Conservation (phyloP, 2,329 filamentous ascomycete genomes). For the Aotearoamyces nothofagi region DNA sequence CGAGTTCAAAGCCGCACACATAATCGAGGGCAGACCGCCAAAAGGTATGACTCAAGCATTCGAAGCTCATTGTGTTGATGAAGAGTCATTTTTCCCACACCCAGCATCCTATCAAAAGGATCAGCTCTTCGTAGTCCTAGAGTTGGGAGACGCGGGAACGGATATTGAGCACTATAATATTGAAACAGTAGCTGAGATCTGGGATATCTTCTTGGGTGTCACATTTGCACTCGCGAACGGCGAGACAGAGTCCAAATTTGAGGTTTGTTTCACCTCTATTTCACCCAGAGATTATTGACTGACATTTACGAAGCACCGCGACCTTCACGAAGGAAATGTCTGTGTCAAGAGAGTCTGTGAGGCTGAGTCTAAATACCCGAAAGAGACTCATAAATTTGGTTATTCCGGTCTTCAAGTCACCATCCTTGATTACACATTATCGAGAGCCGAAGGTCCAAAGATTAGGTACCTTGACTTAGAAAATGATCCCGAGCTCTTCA, state of each 20-base stretch:
- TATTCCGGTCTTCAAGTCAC: conserved; percentile 47
- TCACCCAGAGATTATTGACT: neutral
- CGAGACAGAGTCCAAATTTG: conserved; percentile 41
- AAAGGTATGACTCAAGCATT: conserved; percentile 42
- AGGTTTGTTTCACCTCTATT: conserved; percentile 25
- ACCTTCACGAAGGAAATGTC: conserved; percentile 50
- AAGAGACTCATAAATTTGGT: conserved; percentile 29
- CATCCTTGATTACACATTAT: conserved; percentile 50
- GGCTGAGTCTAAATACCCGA: neutral
- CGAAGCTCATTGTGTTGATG: conserved; percentile 26
- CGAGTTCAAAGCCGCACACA: conserved; percentile 47
- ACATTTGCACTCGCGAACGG: conserved; percentile 44
- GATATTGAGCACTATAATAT: conserved; percentile 44
- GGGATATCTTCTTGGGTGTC: conserved; percentile 47
- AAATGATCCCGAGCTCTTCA: conserved; percentile 42
- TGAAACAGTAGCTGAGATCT: conserved; percentile 32
- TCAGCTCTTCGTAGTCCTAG: conserved; percentile 44
- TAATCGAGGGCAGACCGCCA: conserved; percentile 40
- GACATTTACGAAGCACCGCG: conserved; percentile 33
- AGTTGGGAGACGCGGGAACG: conserved; percentile 45
- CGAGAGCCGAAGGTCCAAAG: conserved; percentile 33
- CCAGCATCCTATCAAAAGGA: conserved; percentile 42
- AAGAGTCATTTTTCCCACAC: conserved; percentile 38
- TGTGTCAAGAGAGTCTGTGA: conserved; percentile 25
- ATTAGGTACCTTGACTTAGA: conserved; percentile 43